Evolutionary conservation across 129 eudicot species (phyloP).

Genomic region (Tagetes erecta): DNA sequence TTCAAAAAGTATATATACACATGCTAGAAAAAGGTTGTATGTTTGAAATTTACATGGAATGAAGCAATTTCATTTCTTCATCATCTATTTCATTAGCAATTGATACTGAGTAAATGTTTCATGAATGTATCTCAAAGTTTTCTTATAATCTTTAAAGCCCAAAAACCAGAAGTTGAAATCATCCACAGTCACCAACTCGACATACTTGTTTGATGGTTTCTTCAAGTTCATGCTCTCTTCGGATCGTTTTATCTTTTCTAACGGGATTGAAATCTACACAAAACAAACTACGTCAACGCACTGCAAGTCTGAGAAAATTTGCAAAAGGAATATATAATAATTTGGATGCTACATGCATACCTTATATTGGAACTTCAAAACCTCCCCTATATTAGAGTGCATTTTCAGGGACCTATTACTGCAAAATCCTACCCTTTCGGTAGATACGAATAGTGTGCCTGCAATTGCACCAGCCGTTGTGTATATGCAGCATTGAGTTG

Average conservation of each 20-base stretch:
- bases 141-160: slow-evolving; percentile 30
- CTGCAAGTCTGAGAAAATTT: no score
- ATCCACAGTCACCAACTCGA: slow-evolving; percentile 40
- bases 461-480: slow-evolving; percentile 42
- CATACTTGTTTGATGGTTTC: slow-evolving; percentile 33
- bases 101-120: background rate
- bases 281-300: background rate
- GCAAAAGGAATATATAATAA: no score
- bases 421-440: slow-evolving; percentile 30
- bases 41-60: slow-evolving; percentile 16
- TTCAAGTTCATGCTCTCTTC: slow-evolving; percentile 28
- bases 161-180: slow-evolving; percentile 39
- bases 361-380: slow-evolving; percentile 38
- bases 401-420: slow-evolving; percentile 38
- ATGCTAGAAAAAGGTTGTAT: background rate
- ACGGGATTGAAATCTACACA: slow-evolving; percentile 32
- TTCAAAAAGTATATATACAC: background rate
- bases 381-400: slow-evolving; percentile 25
- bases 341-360: background rate
- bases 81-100: slow-evolving; percentile 8
- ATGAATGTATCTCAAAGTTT: slow-evolving; percentile 18
- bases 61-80: background rate
- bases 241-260: slow-evolving; percentile 37
- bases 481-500: slow-evolving; percentile 38
- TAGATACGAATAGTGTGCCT: slow-evolving; percentile 44